A percentile compares a stretch with the other conserved stretches of the same genome.
Conservation (phyloP, 192 early-diverging fungal genomes). For the Globomyces pollinis-pini region DNA sequence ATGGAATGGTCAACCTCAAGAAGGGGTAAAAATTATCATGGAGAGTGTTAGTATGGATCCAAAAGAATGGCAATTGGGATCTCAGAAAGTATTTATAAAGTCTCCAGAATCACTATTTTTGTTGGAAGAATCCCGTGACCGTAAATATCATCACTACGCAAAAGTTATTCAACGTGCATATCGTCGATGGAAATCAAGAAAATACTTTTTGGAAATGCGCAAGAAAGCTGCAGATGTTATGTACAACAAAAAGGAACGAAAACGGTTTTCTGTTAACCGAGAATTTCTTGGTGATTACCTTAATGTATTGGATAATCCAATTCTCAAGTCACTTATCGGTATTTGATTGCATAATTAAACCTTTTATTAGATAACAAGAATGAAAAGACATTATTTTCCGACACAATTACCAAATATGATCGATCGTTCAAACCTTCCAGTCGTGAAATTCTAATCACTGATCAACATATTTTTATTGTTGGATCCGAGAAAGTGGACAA, state of each 20-base stretch:
- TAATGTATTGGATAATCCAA: slow-evolving; percentile 46
- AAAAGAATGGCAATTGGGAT: slow-evolving; percentile 94
- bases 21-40: slow-evolving; percentile 74
- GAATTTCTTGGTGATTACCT: slow-evolving; percentile 91
- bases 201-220: slow-evolving; percentile 83
- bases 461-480: slow-evolving; percentile 40
- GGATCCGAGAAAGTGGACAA: slow-evolving; percentile 46
- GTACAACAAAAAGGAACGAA: slow-evolving; percentile 82
- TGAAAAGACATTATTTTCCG: slow-evolving; percentile 45
- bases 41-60: slow-evolving; percentile 73
- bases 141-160: slow-evolving; percentile 95
- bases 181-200: slow-evolving; percentile 77
- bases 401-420: slow-evolving; percentile 46
- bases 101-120: slow-evolving; percentile 89
- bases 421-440: slow-evolving; percentile 46
- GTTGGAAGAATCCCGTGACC: slow-evolving; percentile 85
- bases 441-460: slow-evolving; percentile 44
- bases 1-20: slow-evolving; percentile 70
- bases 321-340: slow-evolving; percentile 49
- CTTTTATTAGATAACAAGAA: slow-evolving; percentile 27
- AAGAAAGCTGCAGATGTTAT: slow-evolving; percentile 91
- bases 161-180: slow-evolving; percentile 87
- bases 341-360: slow-evolving; percentile 6
- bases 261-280: slow-evolving; percentile 79
- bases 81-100: slow-evolving; percentile 91